phyloP scores from a whole-genome alignment of 2,329 filamentous ascomycete species.

The Aplosporella prunicola region DNA sequence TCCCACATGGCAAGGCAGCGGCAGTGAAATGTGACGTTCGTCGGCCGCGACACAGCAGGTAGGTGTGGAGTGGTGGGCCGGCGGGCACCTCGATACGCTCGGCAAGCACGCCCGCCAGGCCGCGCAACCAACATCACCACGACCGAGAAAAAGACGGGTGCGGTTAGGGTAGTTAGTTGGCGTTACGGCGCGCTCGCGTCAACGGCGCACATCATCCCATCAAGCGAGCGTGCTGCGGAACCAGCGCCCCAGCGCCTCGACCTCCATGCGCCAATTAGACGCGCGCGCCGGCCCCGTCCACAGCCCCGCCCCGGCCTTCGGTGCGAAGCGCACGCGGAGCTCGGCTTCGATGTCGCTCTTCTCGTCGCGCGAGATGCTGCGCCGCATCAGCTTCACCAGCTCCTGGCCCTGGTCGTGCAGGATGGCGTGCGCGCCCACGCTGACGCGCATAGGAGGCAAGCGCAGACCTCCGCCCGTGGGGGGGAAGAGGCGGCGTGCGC shows the following conservation, averaged over 20 bases:
- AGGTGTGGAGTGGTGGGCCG: no score
- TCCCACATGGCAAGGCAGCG: no score
- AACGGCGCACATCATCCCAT: no score
- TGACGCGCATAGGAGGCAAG: constrained; percentile 34
- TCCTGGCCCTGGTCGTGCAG: constrained; percentile 34
- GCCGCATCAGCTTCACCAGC: constrained; percentile 29
- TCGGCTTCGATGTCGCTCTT: constrained; percentile 1
- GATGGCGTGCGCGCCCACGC: constrained; percentile 27
- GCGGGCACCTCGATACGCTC: no score
- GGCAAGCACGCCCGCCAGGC: no score
- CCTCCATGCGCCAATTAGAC: constrained; percentile 1
- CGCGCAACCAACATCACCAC: no score
- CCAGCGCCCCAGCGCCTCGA: constrained; percentile 7
- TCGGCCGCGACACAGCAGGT: no score
- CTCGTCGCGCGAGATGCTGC: constrained; percentile 17
- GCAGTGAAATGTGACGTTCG: no score
- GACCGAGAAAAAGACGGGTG: no score
- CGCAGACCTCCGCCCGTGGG: constrained; percentile 28
- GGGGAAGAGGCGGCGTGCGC: constrained; percentile 30
- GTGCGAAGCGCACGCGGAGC: background rate
- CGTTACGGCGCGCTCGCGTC: no score
- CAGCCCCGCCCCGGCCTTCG: constrained; percentile 2
- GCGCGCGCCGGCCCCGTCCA: constrained; percentile 7
- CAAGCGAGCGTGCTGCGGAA: constrained; percentile 3
- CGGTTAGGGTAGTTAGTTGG: no score